Conservation (phyloP, 257 asterid genomes). For the Marsdenia floribunda region DNA sequence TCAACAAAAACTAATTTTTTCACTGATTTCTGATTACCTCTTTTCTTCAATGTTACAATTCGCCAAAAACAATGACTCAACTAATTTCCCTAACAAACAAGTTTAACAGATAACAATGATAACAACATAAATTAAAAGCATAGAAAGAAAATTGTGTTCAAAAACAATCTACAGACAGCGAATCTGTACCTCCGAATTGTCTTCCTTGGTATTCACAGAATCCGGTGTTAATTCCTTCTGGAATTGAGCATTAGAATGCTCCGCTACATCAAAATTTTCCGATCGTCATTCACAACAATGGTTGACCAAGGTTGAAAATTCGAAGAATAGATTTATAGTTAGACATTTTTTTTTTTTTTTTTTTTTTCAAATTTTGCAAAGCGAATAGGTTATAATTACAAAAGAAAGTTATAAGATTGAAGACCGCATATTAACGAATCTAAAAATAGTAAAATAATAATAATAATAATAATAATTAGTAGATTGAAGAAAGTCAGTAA, state of each 20-base stretch:
- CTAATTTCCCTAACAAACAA: constrained; percentile 1
- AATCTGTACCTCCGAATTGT: constrained; percentile 47
- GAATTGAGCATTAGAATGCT: constrained; percentile 55
- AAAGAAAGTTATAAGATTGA: not conserved
- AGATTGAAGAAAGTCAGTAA: constrained; percentile 19
- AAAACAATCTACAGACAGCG: constrained; percentile 10
- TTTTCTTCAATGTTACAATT: not conserved
- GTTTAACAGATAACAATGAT: not conserved
- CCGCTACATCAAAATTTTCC: constrained; percentile 25
- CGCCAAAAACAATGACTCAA: not conserved
- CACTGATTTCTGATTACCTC: not conserved
- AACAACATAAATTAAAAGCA: constrained; percentile 2
- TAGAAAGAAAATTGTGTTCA: not conserved
- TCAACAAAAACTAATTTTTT: not conserved
- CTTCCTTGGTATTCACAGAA: constrained; percentile 34
- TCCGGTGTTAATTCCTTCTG: constrained; percentile 47
- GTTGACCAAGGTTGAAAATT: constrained; percentile 10
- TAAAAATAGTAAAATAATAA: constrained; percentile 24
- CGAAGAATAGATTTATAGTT: not conserved
- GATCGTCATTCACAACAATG: constrained; percentile 10
- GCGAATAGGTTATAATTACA: not conserved
- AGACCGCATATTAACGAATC: constrained; percentile 14
- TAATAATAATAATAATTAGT: not conserved
- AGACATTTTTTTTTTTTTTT: too few relatives aligned
- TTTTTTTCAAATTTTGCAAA: not conserved